Conservation (phyloP, 83 land plant species). For the Picea abies region DNA sequence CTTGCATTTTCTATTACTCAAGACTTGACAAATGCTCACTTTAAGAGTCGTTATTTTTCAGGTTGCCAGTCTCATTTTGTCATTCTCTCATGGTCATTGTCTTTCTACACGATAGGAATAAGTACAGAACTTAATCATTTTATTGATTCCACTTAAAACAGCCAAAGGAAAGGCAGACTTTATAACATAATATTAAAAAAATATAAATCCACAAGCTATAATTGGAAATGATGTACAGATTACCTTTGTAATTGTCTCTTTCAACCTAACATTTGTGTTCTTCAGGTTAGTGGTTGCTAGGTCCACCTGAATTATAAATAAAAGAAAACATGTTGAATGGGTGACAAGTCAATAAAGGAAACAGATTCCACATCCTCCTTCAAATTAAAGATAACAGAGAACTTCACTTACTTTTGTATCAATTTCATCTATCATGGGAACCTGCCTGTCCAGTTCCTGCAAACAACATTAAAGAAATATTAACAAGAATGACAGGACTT, state of each 20-base stretch:
- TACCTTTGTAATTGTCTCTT: constrained; percentile 76
- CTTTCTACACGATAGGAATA: background rate
- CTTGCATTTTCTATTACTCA: background rate
- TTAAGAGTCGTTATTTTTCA: background rate
- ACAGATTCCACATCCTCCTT: background rate
- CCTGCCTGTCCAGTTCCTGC: constrained; percentile 92
- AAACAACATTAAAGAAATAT: background rate
- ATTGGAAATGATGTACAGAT: background rate
- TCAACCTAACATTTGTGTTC: constrained; percentile 78
- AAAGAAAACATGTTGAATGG: background rate
- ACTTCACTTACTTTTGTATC: constrained; percentile 64
- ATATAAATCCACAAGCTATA: background rate
- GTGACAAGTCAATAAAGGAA: background rate
- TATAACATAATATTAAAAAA: background rate
- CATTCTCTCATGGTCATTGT: background rate
- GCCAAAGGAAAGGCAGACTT: background rate
- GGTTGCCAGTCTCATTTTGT: background rate
- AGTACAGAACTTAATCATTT: background rate
- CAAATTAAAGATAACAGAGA: background rate
- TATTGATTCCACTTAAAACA: background rate
- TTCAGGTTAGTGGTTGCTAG: constrained; percentile 69
- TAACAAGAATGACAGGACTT: background rate
- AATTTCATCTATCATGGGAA: constrained; percentile 87
- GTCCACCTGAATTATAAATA: constrained; percentile 49
- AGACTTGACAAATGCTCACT: background rate